Percentiles rank a stretch among this genome's conserved stretches.
Conservation (phyloP, 192 early-diverging fungal genomes). For the Umbelopsis sp. region DNA sequence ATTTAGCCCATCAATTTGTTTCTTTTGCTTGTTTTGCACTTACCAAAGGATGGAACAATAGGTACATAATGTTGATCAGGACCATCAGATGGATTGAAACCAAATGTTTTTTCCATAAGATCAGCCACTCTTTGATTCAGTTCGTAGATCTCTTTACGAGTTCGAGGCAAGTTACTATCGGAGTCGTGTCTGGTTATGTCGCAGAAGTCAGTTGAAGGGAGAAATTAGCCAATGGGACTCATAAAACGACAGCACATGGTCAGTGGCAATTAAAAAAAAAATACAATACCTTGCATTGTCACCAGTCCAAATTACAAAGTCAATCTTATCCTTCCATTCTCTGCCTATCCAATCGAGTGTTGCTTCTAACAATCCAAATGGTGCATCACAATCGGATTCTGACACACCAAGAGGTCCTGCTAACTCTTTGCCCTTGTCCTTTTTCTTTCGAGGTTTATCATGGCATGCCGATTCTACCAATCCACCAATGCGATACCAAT, state of each 20-base stretch:
- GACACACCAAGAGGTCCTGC: constrained; percentile 63
- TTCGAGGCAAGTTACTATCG: constrained; percentile 60
- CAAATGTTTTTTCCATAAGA: constrained; percentile 9
- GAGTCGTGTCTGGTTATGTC: constrained; percentile 57
- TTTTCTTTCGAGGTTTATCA: constrained; percentile 26
- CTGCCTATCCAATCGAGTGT: constrained; percentile 61
- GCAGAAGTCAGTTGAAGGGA: neutral
- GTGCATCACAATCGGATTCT: constrained; percentile 65
- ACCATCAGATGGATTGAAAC: constrained; percentile 25
- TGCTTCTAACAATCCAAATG: constrained; percentile 55
- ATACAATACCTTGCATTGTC: constrained; percentile 65
- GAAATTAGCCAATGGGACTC: constrained; percentile 3
- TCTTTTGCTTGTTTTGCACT: neutral
- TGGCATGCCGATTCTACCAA: constrained; percentile 67
- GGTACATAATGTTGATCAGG: constrained; percentile 25
- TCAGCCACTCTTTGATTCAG: constrained; percentile 50
- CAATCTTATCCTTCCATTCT: constrained; percentile 51
- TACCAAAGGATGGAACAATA: constrained; percentile 49
- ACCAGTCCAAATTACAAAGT: constrained; percentile 81
- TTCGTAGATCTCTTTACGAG: constrained; percentile 56
- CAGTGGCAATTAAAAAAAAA: neutral
- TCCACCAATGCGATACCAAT: constrained; percentile 56
- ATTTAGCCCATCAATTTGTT: no score
- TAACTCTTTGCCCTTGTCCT: constrained; percentile 24
- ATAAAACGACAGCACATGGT: neutral